phyloP scores from a whole-genome alignment of 176 grass and related monocot genomes.

The Pharus latifolius region DNA sequence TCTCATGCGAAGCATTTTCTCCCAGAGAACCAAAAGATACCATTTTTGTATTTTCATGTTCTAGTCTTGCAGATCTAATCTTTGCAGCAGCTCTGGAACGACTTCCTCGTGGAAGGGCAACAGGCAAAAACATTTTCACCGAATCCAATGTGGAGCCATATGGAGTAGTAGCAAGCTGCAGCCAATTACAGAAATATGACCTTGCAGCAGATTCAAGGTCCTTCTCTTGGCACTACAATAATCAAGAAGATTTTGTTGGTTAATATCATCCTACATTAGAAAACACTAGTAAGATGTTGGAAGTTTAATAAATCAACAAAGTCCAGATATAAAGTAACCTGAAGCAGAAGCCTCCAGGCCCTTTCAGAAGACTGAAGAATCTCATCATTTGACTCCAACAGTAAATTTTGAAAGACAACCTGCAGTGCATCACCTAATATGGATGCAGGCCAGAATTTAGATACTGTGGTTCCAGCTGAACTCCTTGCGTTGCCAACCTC shows the following conservation, averaged over 20 bases:
- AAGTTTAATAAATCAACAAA: not conserved
- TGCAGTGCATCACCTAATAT: slow-evolving; percentile 85
- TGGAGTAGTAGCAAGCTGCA: slow-evolving; percentile 87
- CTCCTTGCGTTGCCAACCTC: slow-evolving; percentile 72
- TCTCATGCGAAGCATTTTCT: slow-evolving; percentile 47
- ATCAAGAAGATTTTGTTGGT: slow-evolving; percentile 21
- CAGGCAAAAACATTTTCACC: slow-evolving; percentile 84
- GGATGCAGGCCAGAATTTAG: slow-evolving; percentile 68
- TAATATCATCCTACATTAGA: slow-evolving; percentile 6
- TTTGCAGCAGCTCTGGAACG: slow-evolving; percentile 91
- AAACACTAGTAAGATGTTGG: slow-evolving; percentile 1
- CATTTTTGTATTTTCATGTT: slow-evolving; percentile 42
- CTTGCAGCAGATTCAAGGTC: slow-evolving; percentile 70
- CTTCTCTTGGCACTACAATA: slow-evolving; percentile 69
- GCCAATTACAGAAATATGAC: slow-evolving; percentile 71
- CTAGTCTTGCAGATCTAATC: slow-evolving; percentile 61
- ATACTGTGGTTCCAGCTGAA: slow-evolving; percentile 34
- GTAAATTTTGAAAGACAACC: slow-evolving; percentile 94
- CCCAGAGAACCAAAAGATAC: slow-evolving; percentile 57
- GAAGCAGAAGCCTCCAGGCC: slow-evolving; percentile 93
- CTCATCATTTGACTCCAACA: slow-evolving; percentile 90
- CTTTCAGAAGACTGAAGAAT: slow-evolving; percentile 94
- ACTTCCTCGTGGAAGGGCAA: slow-evolving; percentile 91
- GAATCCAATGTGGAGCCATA: slow-evolving; percentile 74
- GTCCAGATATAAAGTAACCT: slow-evolving; percentile 46